Evolutionary conservation across 1,139 yeast species (phyloP), one percentile per base, ranked within the genome.

Genomic region (Kurtzmaniella quercitrusa): DNA sequence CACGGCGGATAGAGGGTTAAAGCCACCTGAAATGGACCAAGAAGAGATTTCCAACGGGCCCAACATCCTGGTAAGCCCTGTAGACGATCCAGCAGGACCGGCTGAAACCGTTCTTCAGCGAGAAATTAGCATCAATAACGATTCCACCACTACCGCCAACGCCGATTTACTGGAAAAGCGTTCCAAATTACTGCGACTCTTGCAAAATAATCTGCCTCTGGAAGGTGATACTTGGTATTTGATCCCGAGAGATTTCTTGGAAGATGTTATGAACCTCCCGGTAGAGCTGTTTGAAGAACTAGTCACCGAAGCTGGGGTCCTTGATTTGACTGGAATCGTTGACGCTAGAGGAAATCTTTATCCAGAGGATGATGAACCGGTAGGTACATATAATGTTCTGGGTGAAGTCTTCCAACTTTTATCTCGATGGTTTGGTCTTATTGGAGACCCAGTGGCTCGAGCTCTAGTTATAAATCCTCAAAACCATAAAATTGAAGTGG

Each of bases 351-450:
- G 76, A 10, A 57, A 56, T 36, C 54, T 71, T 43, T 60, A 51
- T 38, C 61, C 65, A 3, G 68, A 64, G 39, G 58, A 55, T 16
- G 49, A 56, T 3, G 73, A 65, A 45, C 62, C 66, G 0, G 56
- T 57, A n/a, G 62, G 59, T 18, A 58, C 67, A 2, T 51, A 50
- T 23, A 53, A 54, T 61, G 58, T 81, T 0, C 64, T 77, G 0
- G 70, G 71, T 2, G 57, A 60, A 2, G 68, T 72, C 1, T 82
- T 77, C 53, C 54, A 65, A 2, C 54, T 67, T 44, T 59, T 83
- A 14, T 57, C 58, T 1, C 65, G 68, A 23, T 79, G 85, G 83
- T 82, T 81, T 58, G 86, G 85, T 0, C 42, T 75, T 14, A 51
- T 60, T 2, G 72, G 73, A 0, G 56, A 56, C 7, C 79, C 84